A percentile compares a stretch with the other conserved stretches of the same genome.
Conservation (phyloP, 257 asterid species). For the Mitragyna speciosa region DNA sequence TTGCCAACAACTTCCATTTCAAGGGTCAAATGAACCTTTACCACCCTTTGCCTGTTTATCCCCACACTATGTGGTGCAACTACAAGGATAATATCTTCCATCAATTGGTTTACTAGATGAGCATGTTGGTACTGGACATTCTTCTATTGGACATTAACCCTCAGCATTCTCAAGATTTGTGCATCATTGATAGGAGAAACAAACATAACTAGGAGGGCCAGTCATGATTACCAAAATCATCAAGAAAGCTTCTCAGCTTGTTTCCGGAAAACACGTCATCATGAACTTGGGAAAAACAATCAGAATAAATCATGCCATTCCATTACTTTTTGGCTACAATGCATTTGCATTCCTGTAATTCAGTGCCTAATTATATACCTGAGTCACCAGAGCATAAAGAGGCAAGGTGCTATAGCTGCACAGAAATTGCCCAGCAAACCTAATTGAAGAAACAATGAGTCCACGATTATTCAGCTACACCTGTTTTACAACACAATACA, state of each 20-base stretch:
- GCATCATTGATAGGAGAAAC: too few relatives aligned
- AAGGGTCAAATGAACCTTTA: too few relatives aligned
- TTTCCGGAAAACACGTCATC: not conserved
- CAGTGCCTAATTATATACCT: conserved; percentile 44
- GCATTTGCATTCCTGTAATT: not conserved
- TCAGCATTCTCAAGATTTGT: too few relatives aligned
- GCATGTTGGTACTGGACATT: too few relatives aligned
- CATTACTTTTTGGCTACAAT: too few relatives aligned
- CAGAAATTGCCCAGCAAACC: conserved; percentile 80
- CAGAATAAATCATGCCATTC: not conserved
- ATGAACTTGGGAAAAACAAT: too few relatives aligned
- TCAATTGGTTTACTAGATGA: not conserved
- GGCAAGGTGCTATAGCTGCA: conserved; percentile 98
- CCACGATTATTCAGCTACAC: conserved; percentile 2
- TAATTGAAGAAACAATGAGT: conserved; percentile 19
- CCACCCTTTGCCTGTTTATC: too few relatives aligned
- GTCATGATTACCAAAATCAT: not conserved
- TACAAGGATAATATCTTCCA: too few relatives aligned
- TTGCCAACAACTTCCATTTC: too few relatives aligned
- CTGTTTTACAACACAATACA: not conserved
- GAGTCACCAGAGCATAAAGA: conserved; percentile 84
- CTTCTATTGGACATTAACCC: too few relatives aligned
- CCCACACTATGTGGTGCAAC: too few relatives aligned
- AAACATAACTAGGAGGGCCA: not conserved
- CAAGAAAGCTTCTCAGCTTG: not conserved